These are phyloP conservation scores for Lentinula aciculospora DNA, from an alignment of 768 basidiomycete species.

Conservation along the genomic window DNA sequence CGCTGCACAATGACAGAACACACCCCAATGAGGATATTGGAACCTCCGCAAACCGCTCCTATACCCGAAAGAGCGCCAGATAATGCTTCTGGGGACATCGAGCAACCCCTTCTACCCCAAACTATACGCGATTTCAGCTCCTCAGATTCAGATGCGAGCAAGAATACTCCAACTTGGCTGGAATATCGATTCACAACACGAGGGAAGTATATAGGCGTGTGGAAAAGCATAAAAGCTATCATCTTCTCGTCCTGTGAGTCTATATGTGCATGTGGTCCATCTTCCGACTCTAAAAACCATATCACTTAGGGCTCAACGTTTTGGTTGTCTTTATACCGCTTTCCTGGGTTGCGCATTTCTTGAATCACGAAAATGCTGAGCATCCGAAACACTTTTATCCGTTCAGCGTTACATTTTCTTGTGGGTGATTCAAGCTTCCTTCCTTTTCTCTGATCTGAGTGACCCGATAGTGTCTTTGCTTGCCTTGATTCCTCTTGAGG, in stretches of 20 bases:
- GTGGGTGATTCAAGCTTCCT: slow-evolving; percentile 18
- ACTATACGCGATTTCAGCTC: neutral
- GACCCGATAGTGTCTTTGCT: slow-evolving; percentile 52
- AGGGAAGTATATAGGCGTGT: slow-evolving; percentile 36
- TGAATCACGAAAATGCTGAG: neutral
- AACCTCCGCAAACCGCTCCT: neutral
- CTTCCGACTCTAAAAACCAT: neutral
- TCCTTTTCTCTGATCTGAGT: no score
- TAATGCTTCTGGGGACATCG: neutral
- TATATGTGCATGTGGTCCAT: neutral
- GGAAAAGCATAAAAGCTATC: slow-evolving; percentile 38
- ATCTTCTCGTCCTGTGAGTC: slow-evolving; percentile 33
- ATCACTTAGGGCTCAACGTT: slow-evolving; percentile 45
- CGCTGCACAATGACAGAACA: neutral
- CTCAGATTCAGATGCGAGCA: neutral
- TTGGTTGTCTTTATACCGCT: slow-evolving; percentile 55
- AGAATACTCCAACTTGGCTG: neutral
- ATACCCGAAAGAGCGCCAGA: neutral
- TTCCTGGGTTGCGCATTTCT: slow-evolving; percentile 55
- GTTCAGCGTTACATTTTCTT: slow-evolving; percentile 31
- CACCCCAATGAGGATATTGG: neutral
- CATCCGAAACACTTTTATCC: slow-evolving; percentile 22
- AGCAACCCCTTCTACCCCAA: neutral
- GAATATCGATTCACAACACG: slow-evolving; percentile 21
- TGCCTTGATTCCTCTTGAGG: slow-evolving; percentile 59